phyloP scores from a whole-genome alignment of 495 filamentous ascomycete species.

The Xylaria scruposa region DNA sequence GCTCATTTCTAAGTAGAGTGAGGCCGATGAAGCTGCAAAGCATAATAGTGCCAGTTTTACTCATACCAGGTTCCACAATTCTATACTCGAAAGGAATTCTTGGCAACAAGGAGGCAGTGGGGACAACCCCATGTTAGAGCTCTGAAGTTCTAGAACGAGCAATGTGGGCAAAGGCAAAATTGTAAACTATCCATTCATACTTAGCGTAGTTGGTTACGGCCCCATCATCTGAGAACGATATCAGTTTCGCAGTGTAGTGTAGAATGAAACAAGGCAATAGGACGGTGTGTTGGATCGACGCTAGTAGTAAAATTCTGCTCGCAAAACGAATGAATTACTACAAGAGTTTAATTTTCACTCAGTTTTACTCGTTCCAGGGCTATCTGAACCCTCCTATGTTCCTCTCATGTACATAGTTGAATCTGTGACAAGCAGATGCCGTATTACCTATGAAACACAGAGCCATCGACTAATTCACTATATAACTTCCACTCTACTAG shows the following conservation, averaged over 20 bases:
- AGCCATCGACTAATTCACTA: not conserved
- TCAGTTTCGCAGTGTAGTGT: not conserved
- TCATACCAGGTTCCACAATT: not conserved
- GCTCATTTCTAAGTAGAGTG: not conserved
- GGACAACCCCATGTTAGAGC: not conserved
- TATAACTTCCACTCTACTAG: constrained; percentile 1
- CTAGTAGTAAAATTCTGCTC: not conserved
- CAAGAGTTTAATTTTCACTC: not conserved
- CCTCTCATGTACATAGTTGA: not conserved
- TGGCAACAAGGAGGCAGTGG: no score
- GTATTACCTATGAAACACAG: not conserved
- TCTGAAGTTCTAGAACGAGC: not conserved
- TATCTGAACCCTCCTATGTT: not conserved
- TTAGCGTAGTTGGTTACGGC: not conserved
- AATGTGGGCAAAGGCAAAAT: not conserved
- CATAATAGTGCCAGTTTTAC: not conserved
- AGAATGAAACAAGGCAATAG: not conserved
- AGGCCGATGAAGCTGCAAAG: not conserved
- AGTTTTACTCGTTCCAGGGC: not conserved
- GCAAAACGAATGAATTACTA: not conserved
- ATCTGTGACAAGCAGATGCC: not conserved
- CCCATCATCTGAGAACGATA: not conserved
- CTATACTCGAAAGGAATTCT: no score
- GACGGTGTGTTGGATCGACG: not conserved
- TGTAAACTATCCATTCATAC: not conserved